Percentiles rank a stretch among this genome's conserved stretches.
These are phyloP conservation scores for Trametes cubensis DNA, from an alignment of 768 basidiomycete species.

Conservation along the genomic window DNA sequence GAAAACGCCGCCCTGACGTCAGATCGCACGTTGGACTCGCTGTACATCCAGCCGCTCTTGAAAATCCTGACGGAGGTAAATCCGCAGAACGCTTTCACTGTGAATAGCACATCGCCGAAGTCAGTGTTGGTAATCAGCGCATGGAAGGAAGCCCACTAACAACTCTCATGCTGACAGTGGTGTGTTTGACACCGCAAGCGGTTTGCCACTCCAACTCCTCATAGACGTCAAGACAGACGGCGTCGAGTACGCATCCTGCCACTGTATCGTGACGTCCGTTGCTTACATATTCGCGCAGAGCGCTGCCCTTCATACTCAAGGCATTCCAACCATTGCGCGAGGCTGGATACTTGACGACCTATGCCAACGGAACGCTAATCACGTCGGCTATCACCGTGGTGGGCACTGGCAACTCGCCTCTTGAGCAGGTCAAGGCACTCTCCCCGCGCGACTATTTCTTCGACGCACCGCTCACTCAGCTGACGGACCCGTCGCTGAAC, in stretches of 20 bases:
- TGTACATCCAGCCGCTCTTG: conserved; percentile 52
- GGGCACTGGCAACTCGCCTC: conserved; percentile 56
- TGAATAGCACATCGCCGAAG: conserved; percentile 45
- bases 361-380: conserved; percentile 43
- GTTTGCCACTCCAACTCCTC: conserved; percentile 48
- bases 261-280: neutral
- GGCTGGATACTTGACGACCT: conserved; percentile 50
- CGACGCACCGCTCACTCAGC: conserved; percentile 51
- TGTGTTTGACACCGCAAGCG: conserved; percentile 50
- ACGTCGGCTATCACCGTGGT: conserved; percentile 45
- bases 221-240: conserved; percentile 59
- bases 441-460: conserved; percentile 54
- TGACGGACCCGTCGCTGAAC: conserved; percentile 40
- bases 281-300: conserved; percentile 32
- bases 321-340: conserved; percentile 50
- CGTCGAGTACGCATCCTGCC: conserved; percentile 36
- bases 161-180: conserved; percentile 39
- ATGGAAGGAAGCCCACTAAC: neutral
- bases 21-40: conserved; percentile 47
- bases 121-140: conserved; percentile 27
- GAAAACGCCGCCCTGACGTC: conserved; percentile 46
- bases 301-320: conserved; percentile 46
- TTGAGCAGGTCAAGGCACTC: conserved; percentile 47
- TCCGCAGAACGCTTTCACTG: conserved; percentile 45
- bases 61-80: conserved; percentile 46